Base-by-base conservation (phyloP, 106 monocot species). In the Triglochin maritima region DNA sequence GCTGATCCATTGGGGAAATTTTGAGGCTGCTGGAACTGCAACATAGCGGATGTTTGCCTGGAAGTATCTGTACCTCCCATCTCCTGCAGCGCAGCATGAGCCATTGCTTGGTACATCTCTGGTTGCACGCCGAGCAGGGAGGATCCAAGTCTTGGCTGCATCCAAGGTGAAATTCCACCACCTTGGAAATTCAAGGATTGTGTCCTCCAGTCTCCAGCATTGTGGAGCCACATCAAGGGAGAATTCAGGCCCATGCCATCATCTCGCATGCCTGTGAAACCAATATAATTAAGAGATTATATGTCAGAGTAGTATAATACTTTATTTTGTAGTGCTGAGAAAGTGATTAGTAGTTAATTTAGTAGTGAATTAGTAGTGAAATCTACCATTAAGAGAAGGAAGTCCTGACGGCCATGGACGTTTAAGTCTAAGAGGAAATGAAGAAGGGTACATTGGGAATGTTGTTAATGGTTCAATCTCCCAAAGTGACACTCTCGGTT, bases 401-500 rank as follows among this genome's bases (percentile, higher is more conserved):
- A 95, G 69, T 64, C 89, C 94, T 53, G 90, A 72, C 11, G 83
- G 83, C 95, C 95, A 96, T 17, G 95, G 95, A 0, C 87, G 90
- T 74, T 96, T 96, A 41, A 96, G 87, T 65, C 90, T 76, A 42
- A 90, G 81, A 50, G 95, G 81, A 72, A 90, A 96, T 46, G 85
- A 72, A 0, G 90, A 87, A 5, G 95, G 85, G 65, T 96, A 96
- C 95, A 96, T 87, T 47, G 95, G 95, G 71, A 96, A 96, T 57
- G 90, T 96, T 57, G 87, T 90, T 54, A 96, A 68, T 6, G 95
- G 95, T 71, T 96, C 95, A 66, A 96, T 96, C 64, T 96, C 95
- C 95, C 95, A 96, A 46, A 96, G 83, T 9, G 95, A 96, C 7
- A 96, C 95, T 65, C 85, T 85, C 62, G 90, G 90, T 50, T 96